Base-by-base conservation (phyloP, 2,329 filamentous ascomycete genomes). In the Pestalotiopsis sp. region DNA sequence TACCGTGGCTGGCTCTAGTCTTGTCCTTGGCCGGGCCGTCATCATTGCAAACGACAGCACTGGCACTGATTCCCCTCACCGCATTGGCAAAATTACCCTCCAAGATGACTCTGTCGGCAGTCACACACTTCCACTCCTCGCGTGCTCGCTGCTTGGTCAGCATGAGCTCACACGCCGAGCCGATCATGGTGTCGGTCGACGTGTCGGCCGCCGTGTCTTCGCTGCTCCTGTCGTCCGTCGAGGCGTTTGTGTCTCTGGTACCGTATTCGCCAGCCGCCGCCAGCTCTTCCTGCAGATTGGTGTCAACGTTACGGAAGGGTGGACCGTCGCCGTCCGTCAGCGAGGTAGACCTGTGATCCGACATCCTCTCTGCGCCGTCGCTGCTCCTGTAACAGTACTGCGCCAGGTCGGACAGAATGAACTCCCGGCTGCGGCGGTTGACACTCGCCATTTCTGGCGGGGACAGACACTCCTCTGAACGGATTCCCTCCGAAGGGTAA, bases 401-500 rank as follows among this genome's bases (percentile, higher is more conserved):
- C 13, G 64, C 22, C n/a, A 66, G 26, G 24, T 44, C 44, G 14
- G 64, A 66, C 1, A 58, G 30, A 24, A 22, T 40, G 20, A 66
- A 58, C 2, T 57, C 48, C 11, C 20, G 17, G 24, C 55, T 30
- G 10, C 55, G 24, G 38, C 20, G 35, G 10, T 24, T 63, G 3
- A 22, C 14, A 14, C 39, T 35, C 4, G n/a, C 22, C 17, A 30
- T 9, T 7, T 35, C 35, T 35, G n/a, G 17, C 7, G 52, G 35
- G 17, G 64, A 66, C 9, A 40, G n/a, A 30, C 55, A 59, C 6
- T 52, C 64, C 20, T 58, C 52, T 38, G 64, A 66, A 2, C 52
- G 55, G 10, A 66, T 66, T 13, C 64, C 64, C 20, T 66, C 64
- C 6, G 64, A 66, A 3, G 64, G 64, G 26, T 66, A 66, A n/a